Base-by-base conservation (phyloP, 768 basidiomycete genomes). In the Scleroderma citrinum region DNA sequence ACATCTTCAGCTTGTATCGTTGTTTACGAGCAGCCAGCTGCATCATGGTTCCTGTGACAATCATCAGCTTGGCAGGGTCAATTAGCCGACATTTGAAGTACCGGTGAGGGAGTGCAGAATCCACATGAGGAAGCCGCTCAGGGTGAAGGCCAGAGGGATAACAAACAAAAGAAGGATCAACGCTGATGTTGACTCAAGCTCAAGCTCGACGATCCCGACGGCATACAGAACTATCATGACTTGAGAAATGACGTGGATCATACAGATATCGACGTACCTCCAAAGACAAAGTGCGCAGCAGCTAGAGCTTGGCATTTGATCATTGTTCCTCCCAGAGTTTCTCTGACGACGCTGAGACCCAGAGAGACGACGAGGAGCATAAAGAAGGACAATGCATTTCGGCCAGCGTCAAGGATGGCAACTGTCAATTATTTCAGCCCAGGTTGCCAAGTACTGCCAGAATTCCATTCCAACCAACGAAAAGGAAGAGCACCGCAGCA, bases 41-140 rank as follows among this genome's bases (percentile, higher is more conserved):
- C 5, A 77, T 69, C 63, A 96, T 94, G 0, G 96, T 99, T 12
- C 85, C 92, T 90, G 64, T 44, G 42, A 61, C 44, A 11, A 42
- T 54, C 48, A 52, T 52, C 16, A 12, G 40, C 29, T 37, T 1
- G 20, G 2, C 31, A 5, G 34, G 8, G 12, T 13, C 10, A 43
- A 35, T 16, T 11, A 31, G 40, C 3, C 24, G 49, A 6, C 16
- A 20, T 41, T 14, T n/a, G 46, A 66, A 76, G 24, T 53, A 92
- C 92, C 84, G 59, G 92, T 93, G 43, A 96, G 72, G 11, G 88
- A 80, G 64, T 93, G 86, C 71, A 95, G 80, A 45, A 95, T 97
- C 95, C 95, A 98, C 55, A 95, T 76, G 21, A 99, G 76, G 75
- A 97, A 99, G 1, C 85, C 85, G 49, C 92, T 95, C n/a, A 99